Evolutionary conservation across 306 rosid species (phyloP).

Genomic region (Styphnolobium japonicum): DNA sequence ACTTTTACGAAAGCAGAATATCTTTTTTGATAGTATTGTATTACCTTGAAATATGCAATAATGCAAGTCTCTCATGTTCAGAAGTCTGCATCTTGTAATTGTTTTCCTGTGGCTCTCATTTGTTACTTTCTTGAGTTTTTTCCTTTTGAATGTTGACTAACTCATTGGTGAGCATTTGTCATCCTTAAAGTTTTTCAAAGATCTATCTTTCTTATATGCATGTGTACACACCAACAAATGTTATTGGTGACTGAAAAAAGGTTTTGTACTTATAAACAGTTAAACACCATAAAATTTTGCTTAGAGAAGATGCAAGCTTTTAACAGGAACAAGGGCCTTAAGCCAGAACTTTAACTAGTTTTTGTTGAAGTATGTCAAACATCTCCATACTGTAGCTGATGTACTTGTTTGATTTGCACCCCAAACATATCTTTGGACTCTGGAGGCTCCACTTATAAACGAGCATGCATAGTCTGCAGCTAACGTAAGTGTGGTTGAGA

Average conservation of each 20-base stretch:
- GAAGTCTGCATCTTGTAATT: neutral
- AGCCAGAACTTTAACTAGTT: neutral
- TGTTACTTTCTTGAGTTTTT: neutral
- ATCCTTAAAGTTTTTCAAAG: neutral
- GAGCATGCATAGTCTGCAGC: neutral
- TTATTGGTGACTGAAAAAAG: neutral
- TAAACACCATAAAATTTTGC: neutral
- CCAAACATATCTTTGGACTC: neutral
- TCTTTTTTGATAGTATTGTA: neutral
- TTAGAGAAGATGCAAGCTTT: neutral
- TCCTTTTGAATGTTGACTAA: neutral
- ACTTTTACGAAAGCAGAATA: neutral
- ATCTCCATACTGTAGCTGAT: neutral
- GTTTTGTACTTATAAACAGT: neutral
- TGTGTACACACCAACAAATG: neutral
- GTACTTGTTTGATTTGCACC: neutral
- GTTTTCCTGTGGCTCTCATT: neutral
- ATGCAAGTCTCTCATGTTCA: neutral
- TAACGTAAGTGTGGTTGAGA: neutral
- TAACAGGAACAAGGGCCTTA: neutral
- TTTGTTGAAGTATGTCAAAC: neutral
- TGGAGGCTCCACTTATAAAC: neutral
- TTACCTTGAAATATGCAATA: slow-evolving; percentile 6
- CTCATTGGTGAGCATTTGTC: neutral
- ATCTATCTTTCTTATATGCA: neutral